Percentiles rank a stretch among this genome's conserved stretches.
Conservation (phyloP, 495 filamentous ascomycete genomes). For the Aspergillus wentii region DNA sequence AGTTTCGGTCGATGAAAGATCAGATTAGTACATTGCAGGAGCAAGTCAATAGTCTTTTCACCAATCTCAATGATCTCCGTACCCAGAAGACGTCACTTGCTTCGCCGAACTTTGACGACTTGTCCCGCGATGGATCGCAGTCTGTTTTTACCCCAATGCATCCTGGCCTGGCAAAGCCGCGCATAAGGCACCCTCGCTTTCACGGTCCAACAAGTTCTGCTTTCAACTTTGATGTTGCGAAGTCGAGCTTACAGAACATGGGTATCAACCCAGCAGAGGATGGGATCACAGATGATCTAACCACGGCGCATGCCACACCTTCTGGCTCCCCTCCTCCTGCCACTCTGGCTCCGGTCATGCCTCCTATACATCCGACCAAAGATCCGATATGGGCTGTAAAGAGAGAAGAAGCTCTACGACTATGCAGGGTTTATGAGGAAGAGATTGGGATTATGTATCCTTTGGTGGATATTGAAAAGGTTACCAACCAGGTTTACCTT, state of each 20-base stretch:
- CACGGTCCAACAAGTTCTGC: slow-evolving; percentile 82
- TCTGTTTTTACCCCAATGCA: slow-evolving; percentile 30
- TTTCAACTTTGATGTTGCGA: slow-evolving; percentile 83
- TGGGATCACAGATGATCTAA: slow-evolving; percentile 51
- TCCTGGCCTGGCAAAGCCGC: slow-evolving; percentile 27
- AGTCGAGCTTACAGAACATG: slow-evolving; percentile 84
- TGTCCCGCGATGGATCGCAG: slow-evolving; percentile 35
- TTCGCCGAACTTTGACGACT: slow-evolving; percentile 31
- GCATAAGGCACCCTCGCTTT: slow-evolving; percentile 58
- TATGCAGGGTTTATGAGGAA: slow-evolving; percentile 73
- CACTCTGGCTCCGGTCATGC: slow-evolving; percentile 33
- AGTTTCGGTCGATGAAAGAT: slow-evolving; percentile 73
- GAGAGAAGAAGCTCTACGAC: slow-evolving; percentile 64
- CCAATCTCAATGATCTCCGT: slow-evolving; percentile 61
- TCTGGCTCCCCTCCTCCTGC: slow-evolving; percentile 50
- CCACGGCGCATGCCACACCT: slow-evolving; percentile 45
- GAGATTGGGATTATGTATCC: slow-evolving; percentile 88
- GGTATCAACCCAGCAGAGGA: slow-evolving; percentile 61
- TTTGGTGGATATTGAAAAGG: slow-evolving; percentile 62
- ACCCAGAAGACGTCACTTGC: slow-evolving; percentile 31
- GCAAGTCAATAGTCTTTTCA: slow-evolving; percentile 73
- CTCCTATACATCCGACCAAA: slow-evolving; percentile 39
- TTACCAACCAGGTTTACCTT: slow-evolving; percentile 58
- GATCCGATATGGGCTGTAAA: slow-evolving; percentile 75
- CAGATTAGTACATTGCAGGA: slow-evolving; percentile 75